These are phyloP conservation scores for Priceomyces haplophilus DNA, from an alignment of 805 yeast genomes.

Conservation along the genomic window DNA sequence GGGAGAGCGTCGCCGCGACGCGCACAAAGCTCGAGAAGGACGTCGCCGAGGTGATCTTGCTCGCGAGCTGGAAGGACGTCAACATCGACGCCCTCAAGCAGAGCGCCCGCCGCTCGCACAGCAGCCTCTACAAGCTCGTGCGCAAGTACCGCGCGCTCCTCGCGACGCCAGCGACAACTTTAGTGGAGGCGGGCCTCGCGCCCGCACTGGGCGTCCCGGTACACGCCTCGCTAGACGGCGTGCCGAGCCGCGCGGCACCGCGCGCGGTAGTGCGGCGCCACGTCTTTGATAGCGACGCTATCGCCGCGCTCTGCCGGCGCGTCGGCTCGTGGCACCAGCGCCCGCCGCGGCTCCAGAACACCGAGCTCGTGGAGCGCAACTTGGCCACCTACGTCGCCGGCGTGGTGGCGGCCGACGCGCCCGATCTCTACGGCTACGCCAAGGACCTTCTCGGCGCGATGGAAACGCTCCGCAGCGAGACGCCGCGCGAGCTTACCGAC, in stretches of 20 bases:
- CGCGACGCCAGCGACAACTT: slow-evolving; percentile 44
- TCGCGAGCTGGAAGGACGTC: slow-evolving; percentile 97
- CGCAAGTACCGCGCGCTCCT: slow-evolving; percentile 73
- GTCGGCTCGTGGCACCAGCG: slow-evolving; percentile 54
- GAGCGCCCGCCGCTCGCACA: slow-evolving; percentile 88
- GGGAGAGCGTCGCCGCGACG: slow-evolving; percentile 40
- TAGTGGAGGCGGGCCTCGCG: slow-evolving; percentile 60
- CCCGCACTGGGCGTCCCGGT: slow-evolving; percentile 9
- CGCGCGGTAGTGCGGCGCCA: no score
- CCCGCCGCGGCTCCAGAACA: slow-evolving; percentile 53
- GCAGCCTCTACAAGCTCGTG: slow-evolving; percentile 75
- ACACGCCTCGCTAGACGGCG: slow-evolving; percentile 1
- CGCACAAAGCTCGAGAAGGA: slow-evolving; percentile 69
- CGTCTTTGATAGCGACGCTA: slow-evolving; percentile 7
- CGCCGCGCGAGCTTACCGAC: slow-evolving; percentile 69
- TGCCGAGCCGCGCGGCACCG: slow-evolving; percentile 12
- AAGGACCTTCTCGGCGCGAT: slow-evolving; percentile 53
- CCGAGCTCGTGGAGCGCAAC: slow-evolving; percentile 48
- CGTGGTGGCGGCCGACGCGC: slow-evolving; percentile 35
- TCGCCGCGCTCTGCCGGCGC: slow-evolving; percentile 20
- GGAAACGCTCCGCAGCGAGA: slow-evolving; percentile 64
- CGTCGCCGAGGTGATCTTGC: slow-evolving; percentile 74
- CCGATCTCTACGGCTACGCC: slow-evolving; percentile 54
- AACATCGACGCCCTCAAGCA: slow-evolving; percentile 91
- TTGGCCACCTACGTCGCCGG: slow-evolving; percentile 48